Conservation (phyloP, 2,329 filamentous ascomycete genomes). For the Fusarium papillatum region DNA sequence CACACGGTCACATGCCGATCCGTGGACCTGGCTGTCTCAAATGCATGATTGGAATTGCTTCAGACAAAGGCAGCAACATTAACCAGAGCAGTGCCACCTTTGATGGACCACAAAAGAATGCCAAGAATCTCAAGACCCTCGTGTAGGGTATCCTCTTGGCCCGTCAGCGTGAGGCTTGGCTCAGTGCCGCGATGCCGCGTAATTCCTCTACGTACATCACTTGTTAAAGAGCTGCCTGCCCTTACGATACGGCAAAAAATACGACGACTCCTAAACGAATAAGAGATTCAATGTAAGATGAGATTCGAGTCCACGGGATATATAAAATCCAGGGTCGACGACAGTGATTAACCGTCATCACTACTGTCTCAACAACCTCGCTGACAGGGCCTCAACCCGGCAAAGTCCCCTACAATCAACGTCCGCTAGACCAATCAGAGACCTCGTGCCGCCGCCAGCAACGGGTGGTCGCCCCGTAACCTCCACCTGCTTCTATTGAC, state of each 20-base stretch:
- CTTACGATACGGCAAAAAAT: not conserved
- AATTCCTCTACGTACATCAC: conserved; percentile 33
- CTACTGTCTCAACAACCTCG: conserved; percentile 22
- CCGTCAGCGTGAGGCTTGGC: conserved; percentile 35
- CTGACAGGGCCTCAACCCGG: conserved; percentile 31
- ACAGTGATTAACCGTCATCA: conserved; percentile 7
- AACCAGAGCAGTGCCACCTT: not conserved
- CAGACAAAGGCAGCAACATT: not conserved
- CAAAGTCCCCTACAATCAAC: conserved; percentile 23
- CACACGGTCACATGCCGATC: conserved; percentile 1
- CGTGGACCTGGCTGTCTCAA: not conserved
- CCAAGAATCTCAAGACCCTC: conserved; percentile 1
- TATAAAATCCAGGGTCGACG: not conserved
- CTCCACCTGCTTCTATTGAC: conserved; percentile 27
- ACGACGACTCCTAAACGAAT: not conserved
- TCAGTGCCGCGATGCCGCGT: conserved; percentile 30
- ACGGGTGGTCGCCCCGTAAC: conserved; percentile 30
- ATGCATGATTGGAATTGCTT: not conserved
- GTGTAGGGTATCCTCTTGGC: conserved; percentile 1
- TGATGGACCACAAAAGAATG: conserved; percentile 1
- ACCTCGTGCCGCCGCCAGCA: conserved; percentile 17
- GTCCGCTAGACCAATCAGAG: conserved; percentile 13
- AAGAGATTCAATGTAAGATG: not conserved
- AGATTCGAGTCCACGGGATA: not conserved
- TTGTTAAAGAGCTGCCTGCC: conserved; percentile 16